Conservation (phyloP, 2,329 filamentous ascomycete genomes). For the Dactylellina drechsleri region DNA sequence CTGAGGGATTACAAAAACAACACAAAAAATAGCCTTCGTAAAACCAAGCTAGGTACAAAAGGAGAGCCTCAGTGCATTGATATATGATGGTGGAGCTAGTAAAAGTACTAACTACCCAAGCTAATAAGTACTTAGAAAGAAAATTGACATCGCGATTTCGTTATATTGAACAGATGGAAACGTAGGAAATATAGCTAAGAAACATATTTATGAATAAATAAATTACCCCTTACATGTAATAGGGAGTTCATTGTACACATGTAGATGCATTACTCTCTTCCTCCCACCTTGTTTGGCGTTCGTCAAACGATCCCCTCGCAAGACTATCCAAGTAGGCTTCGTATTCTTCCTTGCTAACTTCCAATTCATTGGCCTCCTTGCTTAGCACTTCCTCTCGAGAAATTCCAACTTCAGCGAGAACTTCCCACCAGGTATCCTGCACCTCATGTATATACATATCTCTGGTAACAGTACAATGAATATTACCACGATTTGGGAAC, state of each 20-base stretch:
- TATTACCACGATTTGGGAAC: constrained; percentile 14
- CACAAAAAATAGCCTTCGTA: background rate
- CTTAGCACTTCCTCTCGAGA: constrained; percentile 6
- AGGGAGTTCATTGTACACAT: too few species aligned
- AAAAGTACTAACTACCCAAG: too few species aligned
- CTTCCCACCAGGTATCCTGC: constrained; percentile 41
- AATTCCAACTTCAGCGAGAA: constrained; percentile 2
- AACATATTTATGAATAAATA: too few species aligned
- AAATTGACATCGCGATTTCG: too few species aligned
- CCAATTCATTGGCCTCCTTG: constrained; percentile 27
- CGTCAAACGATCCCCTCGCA: constrained; percentile 3
- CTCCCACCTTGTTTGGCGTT: constrained; percentile 3
- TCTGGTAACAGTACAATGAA: constrained; percentile 28
- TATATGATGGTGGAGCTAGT: too few species aligned
- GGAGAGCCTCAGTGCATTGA: too few species aligned
- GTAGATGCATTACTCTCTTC: too few species aligned
- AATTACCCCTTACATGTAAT: too few species aligned
- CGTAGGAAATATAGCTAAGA: background rate
- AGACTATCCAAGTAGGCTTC: constrained; percentile 26
- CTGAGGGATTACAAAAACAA: constrained; percentile 13
- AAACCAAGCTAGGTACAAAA: too few species aligned
- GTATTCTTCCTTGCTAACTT: constrained; percentile 8
- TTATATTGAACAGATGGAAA: too few species aligned
- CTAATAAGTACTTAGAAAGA: too few species aligned
- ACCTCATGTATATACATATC: constrained; percentile 21